Percentiles rank a stretch among this genome's conserved stretches.
Evolutionary conservation across 2,329 filamentous ascomycete species (phyloP).

Genomic region (Celoporthe dispersa): DNA sequence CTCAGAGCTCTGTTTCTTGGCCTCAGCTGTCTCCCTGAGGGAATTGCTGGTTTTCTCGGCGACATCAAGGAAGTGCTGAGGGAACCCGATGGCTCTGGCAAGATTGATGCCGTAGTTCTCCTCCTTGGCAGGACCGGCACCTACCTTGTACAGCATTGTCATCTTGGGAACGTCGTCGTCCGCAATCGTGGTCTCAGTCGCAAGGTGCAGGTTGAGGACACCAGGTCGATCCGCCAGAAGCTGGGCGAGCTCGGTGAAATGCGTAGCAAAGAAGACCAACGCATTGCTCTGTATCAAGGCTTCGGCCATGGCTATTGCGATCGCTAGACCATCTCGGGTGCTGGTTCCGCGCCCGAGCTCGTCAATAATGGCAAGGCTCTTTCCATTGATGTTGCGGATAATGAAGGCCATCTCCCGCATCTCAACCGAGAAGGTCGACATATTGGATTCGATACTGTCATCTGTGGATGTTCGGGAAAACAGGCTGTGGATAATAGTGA

Average conservation of each 20-base stretch:
- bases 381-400: constrained; percentile 75
- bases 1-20: constrained; percentile 62
- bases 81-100: constrained; percentile 75
- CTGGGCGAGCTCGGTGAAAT: constrained; percentile 81
- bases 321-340: constrained; percentile 83
- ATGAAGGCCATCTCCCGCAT: constrained; percentile 98
- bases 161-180: constrained; percentile 63
- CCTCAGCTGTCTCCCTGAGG: constrained; percentile 62
- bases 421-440: constrained; percentile 91
- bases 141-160: constrained; percentile 86
- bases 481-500: constrained; percentile 79
- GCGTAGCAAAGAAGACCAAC: constrained; percentile 90
- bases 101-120: constrained; percentile 84
- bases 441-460: constrained; percentile 85
- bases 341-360: constrained; percentile 92
- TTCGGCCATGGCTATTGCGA: constrained; percentile 89
- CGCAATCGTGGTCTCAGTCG: constrained; percentile 63
- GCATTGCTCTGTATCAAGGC: constrained; percentile 79
- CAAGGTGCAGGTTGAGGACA: constrained; percentile 82
- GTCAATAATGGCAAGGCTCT: constrained; percentile 83
- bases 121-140: constrained; percentile 70
- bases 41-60: constrained; percentile 69
- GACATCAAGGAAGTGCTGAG: constrained; percentile 65
- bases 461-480: constrained; percentile 88
- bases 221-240: constrained; percentile 77